Conservation (phyloP, 257 asterid species). For the Buddleja alternifolia region DNA sequence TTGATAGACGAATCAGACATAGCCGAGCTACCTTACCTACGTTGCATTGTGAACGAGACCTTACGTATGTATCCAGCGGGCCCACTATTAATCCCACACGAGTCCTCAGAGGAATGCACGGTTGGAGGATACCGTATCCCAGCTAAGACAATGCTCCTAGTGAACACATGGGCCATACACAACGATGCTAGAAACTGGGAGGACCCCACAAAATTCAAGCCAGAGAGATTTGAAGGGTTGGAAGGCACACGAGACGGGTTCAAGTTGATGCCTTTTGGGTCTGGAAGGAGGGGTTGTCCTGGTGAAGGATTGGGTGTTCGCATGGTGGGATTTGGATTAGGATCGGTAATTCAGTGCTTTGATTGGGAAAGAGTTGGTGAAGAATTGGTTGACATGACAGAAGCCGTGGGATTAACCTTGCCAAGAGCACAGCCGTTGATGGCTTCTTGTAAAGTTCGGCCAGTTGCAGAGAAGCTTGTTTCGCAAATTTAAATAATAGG, state of each 20-base stretch:
- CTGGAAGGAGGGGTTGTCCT: conserved; percentile 34
- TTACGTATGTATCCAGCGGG: conserved; percentile 9
- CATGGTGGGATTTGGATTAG: conserved; percentile 35
- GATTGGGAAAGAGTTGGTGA: conserved; percentile 37
- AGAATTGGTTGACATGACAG: conserved; percentile 19
- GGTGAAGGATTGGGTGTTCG: conserved; percentile 26
- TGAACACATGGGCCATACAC: conserved; percentile 34
- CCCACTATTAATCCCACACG: conserved; percentile 31
- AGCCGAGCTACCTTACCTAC: conserved; percentile 18
- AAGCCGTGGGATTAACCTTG: conserved; percentile 3
- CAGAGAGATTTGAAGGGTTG: conserved; percentile 33
- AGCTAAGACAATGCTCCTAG: conserved; percentile 23
- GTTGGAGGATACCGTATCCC: conserved; percentile 30
- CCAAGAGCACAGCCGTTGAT: conserved; percentile 13
- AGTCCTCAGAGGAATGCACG: conserved; percentile 31
- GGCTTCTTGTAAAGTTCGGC: conserved; percentile 27
- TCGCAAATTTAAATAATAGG: conserved; percentile 1
- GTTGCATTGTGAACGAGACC: conserved; percentile 30
- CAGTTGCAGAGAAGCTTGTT: conserved; percentile 13
- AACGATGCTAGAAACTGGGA: conserved; percentile 30
- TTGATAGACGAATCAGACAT: conserved; percentile 31
- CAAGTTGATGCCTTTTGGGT: conserved; percentile 28
- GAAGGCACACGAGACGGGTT: conserved; percentile 1
- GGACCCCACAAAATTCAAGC: conserved; percentile 26
- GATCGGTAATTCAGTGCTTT: conserved; percentile 48